phyloP scores from a whole-genome alignment of 257 asterid species.

The Solanum sparsipilum region DNA sequence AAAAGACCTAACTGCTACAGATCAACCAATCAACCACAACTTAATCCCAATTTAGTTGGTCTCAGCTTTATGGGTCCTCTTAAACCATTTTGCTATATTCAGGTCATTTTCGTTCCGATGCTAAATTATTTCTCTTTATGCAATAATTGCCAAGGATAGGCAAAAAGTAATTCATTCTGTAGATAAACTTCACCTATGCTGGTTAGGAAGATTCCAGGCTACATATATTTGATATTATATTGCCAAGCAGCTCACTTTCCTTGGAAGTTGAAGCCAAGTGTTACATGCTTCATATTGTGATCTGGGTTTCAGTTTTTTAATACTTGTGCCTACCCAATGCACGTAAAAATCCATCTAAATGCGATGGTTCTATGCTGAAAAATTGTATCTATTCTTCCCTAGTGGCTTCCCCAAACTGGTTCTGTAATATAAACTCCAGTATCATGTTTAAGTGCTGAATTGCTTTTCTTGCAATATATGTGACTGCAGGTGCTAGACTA shows the following conservation, averaged over 20 bases:
- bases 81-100: background rate
- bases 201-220: background rate
- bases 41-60: background rate
- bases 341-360: background rate
- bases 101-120: background rate
- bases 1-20: background rate
- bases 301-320: background rate
- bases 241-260: background rate
- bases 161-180: background rate
- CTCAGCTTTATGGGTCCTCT: background rate
- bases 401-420: background rate
- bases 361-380: background rate
- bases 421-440: background rate
- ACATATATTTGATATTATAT: background rate
- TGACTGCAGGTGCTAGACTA: conserved; percentile 67
- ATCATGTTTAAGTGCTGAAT: background rate
- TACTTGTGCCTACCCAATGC: background rate
- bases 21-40: background rate
- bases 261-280: background rate
- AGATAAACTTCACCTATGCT: background rate
- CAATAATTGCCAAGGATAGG: background rate
- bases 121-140: background rate
- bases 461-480: background rate
- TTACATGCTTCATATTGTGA: background rate
- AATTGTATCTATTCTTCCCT: background rate